Evolutionary conservation across 2,329 filamentous ascomycete genomes (phyloP).

Genomic region (Epichloe sp.): DNA sequence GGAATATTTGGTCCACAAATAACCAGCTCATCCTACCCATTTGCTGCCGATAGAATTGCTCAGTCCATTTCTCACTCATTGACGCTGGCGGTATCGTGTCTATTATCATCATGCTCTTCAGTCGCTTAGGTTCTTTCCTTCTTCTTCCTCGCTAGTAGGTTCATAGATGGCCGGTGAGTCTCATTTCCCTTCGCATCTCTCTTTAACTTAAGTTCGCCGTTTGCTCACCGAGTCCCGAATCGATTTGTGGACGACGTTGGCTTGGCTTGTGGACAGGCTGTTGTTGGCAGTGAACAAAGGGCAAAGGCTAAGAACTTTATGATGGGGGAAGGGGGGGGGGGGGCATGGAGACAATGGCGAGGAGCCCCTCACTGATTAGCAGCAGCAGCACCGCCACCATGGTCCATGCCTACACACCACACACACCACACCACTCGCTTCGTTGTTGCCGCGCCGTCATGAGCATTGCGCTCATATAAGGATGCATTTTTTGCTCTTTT

Average conservation of each 20-base stretch:
- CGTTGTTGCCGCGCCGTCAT: background rate
- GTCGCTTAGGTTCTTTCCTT: background rate
- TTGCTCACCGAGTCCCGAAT: background rate
- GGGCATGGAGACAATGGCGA: background rate
- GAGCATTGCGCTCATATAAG: slow-evolving; percentile 22
- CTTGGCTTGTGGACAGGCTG: no score
- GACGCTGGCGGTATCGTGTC: background rate
- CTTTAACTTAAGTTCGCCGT: no score
- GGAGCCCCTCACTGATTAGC: background rate
- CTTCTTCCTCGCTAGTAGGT: background rate
- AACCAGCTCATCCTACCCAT: background rate
- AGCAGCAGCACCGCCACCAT: background rate
- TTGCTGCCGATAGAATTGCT: background rate
- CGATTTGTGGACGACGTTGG: background rate
- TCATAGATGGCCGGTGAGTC: background rate
- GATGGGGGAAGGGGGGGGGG: no score
- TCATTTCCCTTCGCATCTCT: background rate
- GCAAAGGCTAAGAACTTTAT: background rate
- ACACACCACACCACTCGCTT: background rate
- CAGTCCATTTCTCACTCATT: background rate
- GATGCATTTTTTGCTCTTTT: slow-evolving; percentile 25
- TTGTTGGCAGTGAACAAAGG: background rate
- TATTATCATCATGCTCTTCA: background rate
- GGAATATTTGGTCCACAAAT: slow-evolving; percentile 9
- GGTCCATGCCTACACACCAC: no score